Conservation (phyloP, 2,329 filamentous ascomycete species). For the Colletotrichum echinochloae region DNA sequence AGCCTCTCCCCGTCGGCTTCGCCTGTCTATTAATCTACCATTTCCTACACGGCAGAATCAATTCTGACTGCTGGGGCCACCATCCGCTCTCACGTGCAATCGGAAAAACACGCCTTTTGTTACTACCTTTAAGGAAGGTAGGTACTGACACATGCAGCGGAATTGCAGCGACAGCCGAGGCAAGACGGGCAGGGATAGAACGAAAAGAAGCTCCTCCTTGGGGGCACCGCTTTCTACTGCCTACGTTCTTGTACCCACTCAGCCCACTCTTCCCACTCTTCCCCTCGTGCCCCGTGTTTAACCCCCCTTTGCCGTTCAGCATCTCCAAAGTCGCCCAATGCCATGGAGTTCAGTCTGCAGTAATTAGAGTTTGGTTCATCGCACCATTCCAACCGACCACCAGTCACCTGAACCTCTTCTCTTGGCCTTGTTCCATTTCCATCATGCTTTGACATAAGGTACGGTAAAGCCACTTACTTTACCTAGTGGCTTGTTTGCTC, state of each 20-base stretch:
- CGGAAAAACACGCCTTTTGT: background rate
- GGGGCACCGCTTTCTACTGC: background rate
- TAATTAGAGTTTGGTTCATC: slow-evolving; percentile 34
- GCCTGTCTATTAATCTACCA: background rate
- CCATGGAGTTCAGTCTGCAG: background rate
- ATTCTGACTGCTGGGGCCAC: background rate
- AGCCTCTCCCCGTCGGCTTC: background rate
- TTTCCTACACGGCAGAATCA: background rate
- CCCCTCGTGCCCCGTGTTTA: too few species aligned
- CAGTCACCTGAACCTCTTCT: slow-evolving; percentile 24
- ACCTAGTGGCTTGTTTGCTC: background rate
- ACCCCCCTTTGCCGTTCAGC: slow-evolving; percentile 1
- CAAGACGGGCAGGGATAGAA: background rate
- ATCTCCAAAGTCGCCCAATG: background rate
- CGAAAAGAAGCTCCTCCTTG: slow-evolving; percentile 18
- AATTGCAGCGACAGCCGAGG: slow-evolving; percentile 34
- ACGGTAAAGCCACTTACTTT: background rate
- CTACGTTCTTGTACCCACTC: background rate
- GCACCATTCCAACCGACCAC: slow-evolving; percentile 12
- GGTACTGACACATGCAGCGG: slow-evolving; percentile 29
- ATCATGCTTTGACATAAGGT: background rate
- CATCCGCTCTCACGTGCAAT: slow-evolving; percentile 33
- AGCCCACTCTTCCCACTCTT: slow-evolving; percentile 3
- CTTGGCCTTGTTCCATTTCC: background rate
- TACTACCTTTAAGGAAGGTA: too few species aligned